phyloP scores from a whole-genome alignment of 495 filamentous ascomycete species.

The Hypoxylon perforatum region DNA sequence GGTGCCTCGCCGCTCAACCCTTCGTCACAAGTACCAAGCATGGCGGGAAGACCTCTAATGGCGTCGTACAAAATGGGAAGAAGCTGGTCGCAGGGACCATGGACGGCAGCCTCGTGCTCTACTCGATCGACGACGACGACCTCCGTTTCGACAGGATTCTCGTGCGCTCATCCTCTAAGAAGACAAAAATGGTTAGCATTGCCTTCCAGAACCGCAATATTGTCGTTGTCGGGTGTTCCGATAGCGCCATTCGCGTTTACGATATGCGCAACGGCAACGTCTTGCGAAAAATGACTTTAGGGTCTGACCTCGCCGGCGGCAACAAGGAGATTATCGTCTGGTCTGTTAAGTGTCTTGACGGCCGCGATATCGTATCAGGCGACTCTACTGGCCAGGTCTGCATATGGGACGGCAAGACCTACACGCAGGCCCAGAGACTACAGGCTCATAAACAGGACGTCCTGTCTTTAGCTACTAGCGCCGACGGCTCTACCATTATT shows the following conservation, averaged over 20 bases:
- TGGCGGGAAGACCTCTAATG: slow-evolving; percentile 33
- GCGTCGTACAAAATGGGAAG: slow-evolving; percentile 60
- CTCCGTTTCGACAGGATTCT: slow-evolving; percentile 77
- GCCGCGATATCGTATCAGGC: slow-evolving; percentile 91
- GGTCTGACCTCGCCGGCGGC: slow-evolving; percentile 76
- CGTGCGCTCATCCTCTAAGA: slow-evolving; percentile 78
- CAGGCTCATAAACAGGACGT: slow-evolving; percentile 90
- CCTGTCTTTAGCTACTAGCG: slow-evolving; percentile 80
- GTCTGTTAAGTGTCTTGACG: slow-evolving; percentile 86
- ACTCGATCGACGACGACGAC: slow-evolving; percentile 85
- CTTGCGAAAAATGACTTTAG: slow-evolving; percentile 84
- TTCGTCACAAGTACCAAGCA: slow-evolving; percentile 32
- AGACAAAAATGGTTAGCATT: slow-evolving; percentile 86
- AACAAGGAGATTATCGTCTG: slow-evolving; percentile 90
- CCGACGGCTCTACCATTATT: slow-evolving; percentile 84
- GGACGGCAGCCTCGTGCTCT: slow-evolving; percentile 86
- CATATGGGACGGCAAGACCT: slow-evolving; percentile 93
- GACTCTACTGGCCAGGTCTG: slow-evolving; percentile 93
- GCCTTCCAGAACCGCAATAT: slow-evolving; percentile 85
- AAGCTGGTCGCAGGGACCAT: slow-evolving; percentile 90
- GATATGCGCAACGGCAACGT: slow-evolving; percentile 82
- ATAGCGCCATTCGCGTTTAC: slow-evolving; percentile 90
- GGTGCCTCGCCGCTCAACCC: slow-evolving; percentile 94
- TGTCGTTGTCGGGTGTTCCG: slow-evolving; percentile 89
- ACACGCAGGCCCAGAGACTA: slow-evolving; percentile 84